A percentile compares a stretch with the other conserved stretches of the same genome.
Evolutionary conservation across 2,329 filamentous ascomycete species (phyloP).

Genomic region (Drechslerella coelobrocha): DNA sequence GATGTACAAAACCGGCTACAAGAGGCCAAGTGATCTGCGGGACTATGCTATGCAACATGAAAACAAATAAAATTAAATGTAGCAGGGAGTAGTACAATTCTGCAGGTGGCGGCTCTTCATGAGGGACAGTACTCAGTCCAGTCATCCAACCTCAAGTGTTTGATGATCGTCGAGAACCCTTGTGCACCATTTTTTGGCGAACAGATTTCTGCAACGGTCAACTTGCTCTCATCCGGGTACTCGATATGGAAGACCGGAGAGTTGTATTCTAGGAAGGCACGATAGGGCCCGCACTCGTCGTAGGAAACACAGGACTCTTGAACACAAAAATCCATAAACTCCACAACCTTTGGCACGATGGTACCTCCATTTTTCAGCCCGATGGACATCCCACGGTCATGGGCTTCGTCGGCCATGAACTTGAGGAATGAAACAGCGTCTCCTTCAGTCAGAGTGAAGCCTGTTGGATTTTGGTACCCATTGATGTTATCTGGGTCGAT

Average conservation of each 20-base stretch:
- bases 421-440: slow-evolving; percentile 68
- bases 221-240: slow-evolving; percentile 66
- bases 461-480: slow-evolving; percentile 70
- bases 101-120: neutral
- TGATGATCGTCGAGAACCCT: slow-evolving; percentile 70
- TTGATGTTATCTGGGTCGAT: slow-evolving; percentile 77
- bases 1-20: too few species aligned
- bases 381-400: slow-evolving; percentile 65
- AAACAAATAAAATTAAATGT: neutral
- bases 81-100: neutral
- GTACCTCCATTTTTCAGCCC: slow-evolving; percentile 73
- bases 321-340: slow-evolving; percentile 69
- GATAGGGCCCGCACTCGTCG: slow-evolving; percentile 67
- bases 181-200: slow-evolving; percentile 59
- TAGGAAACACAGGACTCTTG: slow-evolving; percentile 73
- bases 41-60: slow-evolving; percentile 4
- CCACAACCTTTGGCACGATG: slow-evolving; percentile 61
- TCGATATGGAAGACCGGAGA: slow-evolving; percentile 79
- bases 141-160: slow-evolving; percentile 69
- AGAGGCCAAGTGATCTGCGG: too few species aligned
- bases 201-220: slow-evolving; percentile 61
- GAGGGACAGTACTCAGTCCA: slow-evolving; percentile 67
- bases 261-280: slow-evolving; percentile 65
- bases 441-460: slow-evolving; percentile 65
- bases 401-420: slow-evolving; percentile 67